Evolutionary conservation across 352 stramenopile species (phyloP).

Genomic region (Globisporangium spinosum): DNA sequence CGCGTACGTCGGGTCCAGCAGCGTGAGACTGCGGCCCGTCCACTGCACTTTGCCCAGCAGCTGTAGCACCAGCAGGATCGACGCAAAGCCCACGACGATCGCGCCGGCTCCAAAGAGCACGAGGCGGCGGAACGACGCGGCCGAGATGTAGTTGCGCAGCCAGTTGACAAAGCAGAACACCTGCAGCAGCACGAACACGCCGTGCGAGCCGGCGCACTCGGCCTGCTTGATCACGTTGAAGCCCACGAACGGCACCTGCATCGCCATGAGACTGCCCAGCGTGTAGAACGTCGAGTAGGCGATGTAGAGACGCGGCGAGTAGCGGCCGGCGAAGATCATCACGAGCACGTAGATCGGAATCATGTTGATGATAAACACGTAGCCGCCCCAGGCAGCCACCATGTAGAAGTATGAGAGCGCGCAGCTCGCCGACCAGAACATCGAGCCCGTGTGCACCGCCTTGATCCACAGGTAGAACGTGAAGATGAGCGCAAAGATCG

Average conservation of each 20-base stretch:
- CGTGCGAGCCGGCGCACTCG: conserved; percentile 76
- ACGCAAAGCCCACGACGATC: conserved; percentile 52
- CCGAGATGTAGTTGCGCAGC: conserved; percentile 71
- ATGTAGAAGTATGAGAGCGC: conserved; percentile 97
- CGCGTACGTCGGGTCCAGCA: conserved; percentile 90
- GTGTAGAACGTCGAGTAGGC: conserved; percentile 97
- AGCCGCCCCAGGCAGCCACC: conserved; percentile 95
- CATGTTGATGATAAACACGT: conserved; percentile 99
- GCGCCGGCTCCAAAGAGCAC: conserved; percentile 57
- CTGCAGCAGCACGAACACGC: conserved; percentile 94
- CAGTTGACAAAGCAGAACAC: conserved; percentile 76
- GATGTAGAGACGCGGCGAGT: conserved; percentile 93
- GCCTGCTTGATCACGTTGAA: conserved; percentile 93
- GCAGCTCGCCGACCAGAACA: conserved; percentile 78
- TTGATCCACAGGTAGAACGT: conserved; percentile 98
- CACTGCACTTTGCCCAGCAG: conserved; percentile 85
- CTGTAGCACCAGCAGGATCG: conserved; percentile 71
- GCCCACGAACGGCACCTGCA: conserved; percentile 97
- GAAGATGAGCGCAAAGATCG: conserved; percentile 96
- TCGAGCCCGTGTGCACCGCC: conserved; percentile 88
- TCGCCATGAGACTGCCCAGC: conserved; percentile 94
- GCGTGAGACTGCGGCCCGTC: conserved; percentile 87
- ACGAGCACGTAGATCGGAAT: conserved; percentile 95
- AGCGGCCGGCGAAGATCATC: conserved; percentile 92
- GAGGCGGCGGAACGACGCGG: conserved; percentile 68